Evolutionary conservation across 129 eudicot genomes (phyloP).

Genomic region (Tagetes patula): DNA sequence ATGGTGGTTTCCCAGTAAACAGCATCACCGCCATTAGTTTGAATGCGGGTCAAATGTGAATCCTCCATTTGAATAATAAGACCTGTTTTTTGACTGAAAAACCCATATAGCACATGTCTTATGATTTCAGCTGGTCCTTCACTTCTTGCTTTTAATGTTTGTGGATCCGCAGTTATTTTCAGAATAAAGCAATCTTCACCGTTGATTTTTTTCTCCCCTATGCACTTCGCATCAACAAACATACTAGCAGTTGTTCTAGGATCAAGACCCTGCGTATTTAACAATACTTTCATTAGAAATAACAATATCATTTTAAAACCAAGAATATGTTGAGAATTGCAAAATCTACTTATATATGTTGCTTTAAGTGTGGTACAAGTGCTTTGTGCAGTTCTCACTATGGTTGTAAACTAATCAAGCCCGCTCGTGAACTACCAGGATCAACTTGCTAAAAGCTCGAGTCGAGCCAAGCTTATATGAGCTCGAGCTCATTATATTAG

Average conservation of each 20-base stretch:
- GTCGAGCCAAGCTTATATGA: too few relatives aligned
- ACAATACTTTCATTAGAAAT: neutral
- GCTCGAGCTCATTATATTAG: too few relatives aligned
- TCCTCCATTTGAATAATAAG: conserved; percentile 85
- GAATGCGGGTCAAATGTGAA: conserved; percentile 86
- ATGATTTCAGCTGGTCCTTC: conserved; percentile 94
- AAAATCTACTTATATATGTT: too few relatives aligned
- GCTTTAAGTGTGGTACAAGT: too few relatives aligned
- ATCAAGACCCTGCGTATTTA: conserved; percentile 66
- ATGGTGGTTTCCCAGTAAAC: conserved; percentile 89
- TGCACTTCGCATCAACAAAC: conserved; percentile 80
- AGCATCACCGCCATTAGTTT: conserved; percentile 76
- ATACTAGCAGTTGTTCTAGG: conserved; percentile 82
- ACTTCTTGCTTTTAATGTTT: conserved; percentile 69
- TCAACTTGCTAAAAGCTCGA: too few relatives aligned
- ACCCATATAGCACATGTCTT: conserved; percentile 79
- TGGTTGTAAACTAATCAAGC: too few relatives aligned
- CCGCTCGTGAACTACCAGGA: too few relatives aligned
- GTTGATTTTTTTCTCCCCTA: conserved; percentile 76
- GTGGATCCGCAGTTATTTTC: conserved; percentile 67
- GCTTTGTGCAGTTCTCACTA: too few relatives aligned
- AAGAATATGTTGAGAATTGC: too few relatives aligned
- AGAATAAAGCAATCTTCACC: conserved; percentile 90
- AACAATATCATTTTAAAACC: neutral
- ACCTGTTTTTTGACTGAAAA: conserved; percentile 84